Conservation (phyloP, 352 stramenopile genomes). For the Peronospora farinosa region DNA sequence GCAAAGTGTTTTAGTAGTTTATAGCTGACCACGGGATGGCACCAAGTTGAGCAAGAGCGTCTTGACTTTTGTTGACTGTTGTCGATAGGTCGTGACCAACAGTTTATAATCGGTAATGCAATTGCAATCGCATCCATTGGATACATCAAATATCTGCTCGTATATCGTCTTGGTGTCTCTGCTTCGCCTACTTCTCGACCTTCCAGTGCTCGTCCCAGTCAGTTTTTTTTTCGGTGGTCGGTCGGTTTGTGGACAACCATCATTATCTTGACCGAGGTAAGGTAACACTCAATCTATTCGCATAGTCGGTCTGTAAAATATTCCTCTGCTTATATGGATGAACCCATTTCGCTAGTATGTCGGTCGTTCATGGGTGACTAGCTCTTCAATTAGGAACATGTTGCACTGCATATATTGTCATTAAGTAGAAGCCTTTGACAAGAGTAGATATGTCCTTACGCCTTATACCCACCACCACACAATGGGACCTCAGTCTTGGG, state of each 20-base stretch:
- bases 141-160: background rate
- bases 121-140: slow-evolving; percentile 1
- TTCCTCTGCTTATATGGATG: too few relatives aligned
- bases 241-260: slow-evolving; percentile 3
- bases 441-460: background rate
- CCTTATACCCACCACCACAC: slow-evolving; percentile 13
- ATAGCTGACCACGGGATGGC: slow-evolving; percentile 12
- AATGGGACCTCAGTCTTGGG: slow-evolving; percentile 42
- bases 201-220: background rate
- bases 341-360: too few relatives aligned
- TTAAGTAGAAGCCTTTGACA: too few relatives aligned
- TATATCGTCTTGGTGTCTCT: background rate
- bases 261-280: slow-evolving; percentile 4
- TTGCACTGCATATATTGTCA: too few relatives aligned
- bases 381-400: too few relatives aligned
- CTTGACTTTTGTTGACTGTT: slow-evolving; percentile 2
- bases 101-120: slow-evolving; percentile 10
- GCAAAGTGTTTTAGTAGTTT: slow-evolving; percentile 16
- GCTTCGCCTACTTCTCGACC: background rate
- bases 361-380: too few relatives aligned
- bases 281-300: background rate
- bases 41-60: background rate
- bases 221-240: background rate
- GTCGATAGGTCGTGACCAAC: slow-evolving; percentile 4
- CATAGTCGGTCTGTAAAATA: too few relatives aligned